A percentile compares a stretch with the other conserved stretches of the same genome.
These are phyloP conservation scores for Echites panduratus DNA, from an alignment of 257 asterid species.

Conservation along the genomic window DNA sequence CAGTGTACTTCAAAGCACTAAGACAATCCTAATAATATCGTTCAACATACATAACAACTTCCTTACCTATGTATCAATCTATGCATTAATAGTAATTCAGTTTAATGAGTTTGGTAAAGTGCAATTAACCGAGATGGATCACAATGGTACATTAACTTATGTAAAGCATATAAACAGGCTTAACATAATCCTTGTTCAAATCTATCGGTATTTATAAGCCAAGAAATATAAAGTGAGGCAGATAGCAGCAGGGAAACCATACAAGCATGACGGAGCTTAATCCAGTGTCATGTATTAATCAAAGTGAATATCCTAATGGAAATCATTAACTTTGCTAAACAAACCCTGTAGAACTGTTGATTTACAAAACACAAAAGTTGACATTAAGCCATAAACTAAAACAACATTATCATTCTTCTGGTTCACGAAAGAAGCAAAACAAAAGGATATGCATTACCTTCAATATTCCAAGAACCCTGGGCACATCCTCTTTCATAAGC, in stretches of 20 bases:
- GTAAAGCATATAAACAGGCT: background rate
- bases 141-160: background rate
- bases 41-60: no score
- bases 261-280: background rate
- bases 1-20: no score
- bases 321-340: background rate
- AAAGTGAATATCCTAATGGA: background rate
- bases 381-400: background rate
- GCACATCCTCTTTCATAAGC: slow-evolving; percentile 76
- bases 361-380: background rate
- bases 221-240: no score
- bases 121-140: background rate
- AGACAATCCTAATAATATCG: no score
- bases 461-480: slow-evolving; percentile 78
- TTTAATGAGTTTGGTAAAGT: no score
- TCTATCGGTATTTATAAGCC: no score
- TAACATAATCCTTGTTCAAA: background rate
- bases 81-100: no score
- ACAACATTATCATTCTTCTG: slow-evolving; percentile 1
- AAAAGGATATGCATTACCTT: slow-evolving; percentile 42
- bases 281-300: background rate
- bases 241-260: background rate
- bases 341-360: background rate
- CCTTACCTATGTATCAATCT: background rate
- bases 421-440: background rate